Percentiles rank a stretch among this genome's conserved stretches.
Evolutionary conservation across 441 rosid genomes (phyloP).

Genomic region (Brassica hybrid): DNA sequence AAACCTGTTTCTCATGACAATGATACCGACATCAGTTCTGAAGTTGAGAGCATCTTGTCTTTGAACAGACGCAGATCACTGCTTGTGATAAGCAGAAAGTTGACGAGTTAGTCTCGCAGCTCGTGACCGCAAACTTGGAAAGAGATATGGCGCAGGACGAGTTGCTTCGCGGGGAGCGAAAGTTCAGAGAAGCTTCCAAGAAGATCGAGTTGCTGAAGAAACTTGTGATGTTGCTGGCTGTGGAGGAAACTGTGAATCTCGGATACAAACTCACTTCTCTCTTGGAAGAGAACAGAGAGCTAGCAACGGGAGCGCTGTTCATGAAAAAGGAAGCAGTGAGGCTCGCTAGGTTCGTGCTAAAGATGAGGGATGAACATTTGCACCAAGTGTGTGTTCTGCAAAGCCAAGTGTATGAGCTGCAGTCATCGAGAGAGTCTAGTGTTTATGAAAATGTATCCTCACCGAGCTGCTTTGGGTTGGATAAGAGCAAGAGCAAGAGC

Average conservation of each 20-base stretch:
- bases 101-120: conserved; percentile 49
- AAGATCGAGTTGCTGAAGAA: conserved; percentile 60
- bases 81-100: conserved; percentile 3
- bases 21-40: conserved; percentile 17
- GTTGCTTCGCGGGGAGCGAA: conserved; percentile 42
- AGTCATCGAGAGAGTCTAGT: conserved; percentile 37
- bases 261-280: conserved; percentile 47
- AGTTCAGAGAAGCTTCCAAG: conserved; percentile 46
- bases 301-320: conserved; percentile 49
- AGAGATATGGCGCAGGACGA: conserved; percentile 46
- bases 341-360: conserved; percentile 53
- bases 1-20: not conserved
- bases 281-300: conserved; percentile 54
- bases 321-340: conserved; percentile 60
- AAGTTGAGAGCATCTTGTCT: conserved; percentile 26
- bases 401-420: conserved; percentile 40
- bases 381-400: conserved; percentile 47
- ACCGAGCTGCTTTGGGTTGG: conserved; percentile 35
- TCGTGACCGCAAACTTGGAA: conserved; percentile 56
- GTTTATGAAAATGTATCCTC: conserved; percentile 9
- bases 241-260: conserved; percentile 56
- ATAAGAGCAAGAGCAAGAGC: conserved; percentile 24
- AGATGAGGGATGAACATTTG: conserved; percentile 63
- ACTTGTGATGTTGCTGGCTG: conserved; percentile 52
- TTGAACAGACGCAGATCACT: conserved; percentile 24